These are phyloP conservation scores for Podaxis carcinomalis DNA, from an alignment of 768 basidiomycete species.

Conservation along the genomic window DNA sequence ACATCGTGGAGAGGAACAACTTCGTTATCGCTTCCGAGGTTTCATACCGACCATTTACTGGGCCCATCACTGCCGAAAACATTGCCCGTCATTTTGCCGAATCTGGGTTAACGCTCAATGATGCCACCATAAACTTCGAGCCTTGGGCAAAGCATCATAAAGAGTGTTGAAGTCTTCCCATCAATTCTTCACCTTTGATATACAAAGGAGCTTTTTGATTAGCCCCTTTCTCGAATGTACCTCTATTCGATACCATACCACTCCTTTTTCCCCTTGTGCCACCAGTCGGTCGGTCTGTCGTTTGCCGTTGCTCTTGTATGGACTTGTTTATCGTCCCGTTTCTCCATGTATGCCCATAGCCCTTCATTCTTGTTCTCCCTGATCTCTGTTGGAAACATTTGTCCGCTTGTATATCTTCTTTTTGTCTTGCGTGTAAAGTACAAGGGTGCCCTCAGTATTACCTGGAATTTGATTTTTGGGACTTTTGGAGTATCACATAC, in stretches of 20 bases:
- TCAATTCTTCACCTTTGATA: neutral
- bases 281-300: neutral
- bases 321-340: neutral
- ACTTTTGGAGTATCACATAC: too few species aligned
- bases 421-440: neutral
- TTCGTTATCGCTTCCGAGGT: slow-evolving; percentile 30
- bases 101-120: slow-evolving; percentile 32
- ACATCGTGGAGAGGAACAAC: slow-evolving; percentile 28
- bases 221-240: neutral
- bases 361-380: neutral
- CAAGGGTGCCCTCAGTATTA: neutral
- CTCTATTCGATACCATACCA: neutral
- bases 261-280: neutral
- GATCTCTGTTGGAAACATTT: neutral
- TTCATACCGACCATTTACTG: slow-evolving; percentile 26
- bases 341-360: neutral
- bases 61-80: slow-evolving; percentile 27
- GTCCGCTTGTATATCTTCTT: neutral
- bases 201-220: neutral
- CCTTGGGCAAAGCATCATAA: slow-evolving; percentile 19
- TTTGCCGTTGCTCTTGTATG: neutral
- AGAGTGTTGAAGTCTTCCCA: neutral
- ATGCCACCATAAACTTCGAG: slow-evolving; percentile 20
- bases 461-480: neutral
- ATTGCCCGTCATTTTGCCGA: slow-evolving; percentile 38